phyloP scores from a whole-genome alignment of 1,139 yeast species.

The Magnusiomyces suaveolens region DNA sequence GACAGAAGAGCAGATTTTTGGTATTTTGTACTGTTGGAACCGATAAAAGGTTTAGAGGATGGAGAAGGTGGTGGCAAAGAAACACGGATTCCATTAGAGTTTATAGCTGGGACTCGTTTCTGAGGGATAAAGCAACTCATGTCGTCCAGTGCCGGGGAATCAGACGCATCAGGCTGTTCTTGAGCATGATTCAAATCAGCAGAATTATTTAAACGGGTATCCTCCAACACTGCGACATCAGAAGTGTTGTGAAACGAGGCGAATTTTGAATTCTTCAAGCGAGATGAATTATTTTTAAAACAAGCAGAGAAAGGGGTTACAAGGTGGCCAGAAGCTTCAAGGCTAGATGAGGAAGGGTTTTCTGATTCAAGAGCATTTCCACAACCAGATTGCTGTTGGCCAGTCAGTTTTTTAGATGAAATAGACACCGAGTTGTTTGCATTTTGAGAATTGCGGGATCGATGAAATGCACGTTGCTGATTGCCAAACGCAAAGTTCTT shows the following conservation, averaged over 20 bases:
- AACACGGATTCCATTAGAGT: not conserved
- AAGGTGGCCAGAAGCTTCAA: no score
- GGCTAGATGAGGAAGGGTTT: no score
- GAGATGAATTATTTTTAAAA: not conserved
- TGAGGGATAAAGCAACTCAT: not conserved
- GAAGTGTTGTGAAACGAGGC: no score
- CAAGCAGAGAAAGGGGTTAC: not conserved
- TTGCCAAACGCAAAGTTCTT: not conserved
- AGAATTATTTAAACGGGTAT: not conserved
- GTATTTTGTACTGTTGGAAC: not conserved
- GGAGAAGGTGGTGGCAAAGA: not conserved
- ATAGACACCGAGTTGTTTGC: not conserved
- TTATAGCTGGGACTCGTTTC: not conserved
- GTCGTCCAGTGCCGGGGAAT: not conserved
- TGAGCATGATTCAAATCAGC: not conserved
- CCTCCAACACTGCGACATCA: no score
- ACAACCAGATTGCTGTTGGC: not conserved
- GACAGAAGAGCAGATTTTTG: not conserved
- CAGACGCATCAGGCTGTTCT: not conserved
- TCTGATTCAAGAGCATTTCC: not conserved
- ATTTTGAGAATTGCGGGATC: not conserved
- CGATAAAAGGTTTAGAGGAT: not conserved
- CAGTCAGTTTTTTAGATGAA: not conserved
- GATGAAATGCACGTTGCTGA: not conserved
- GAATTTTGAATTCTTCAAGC: not conserved